A percentile compares a stretch with the other conserved stretches of the same genome.
Conservation (phyloP, 2,329 filamentous ascomycete species). For the Fusarium multiceps region DNA sequence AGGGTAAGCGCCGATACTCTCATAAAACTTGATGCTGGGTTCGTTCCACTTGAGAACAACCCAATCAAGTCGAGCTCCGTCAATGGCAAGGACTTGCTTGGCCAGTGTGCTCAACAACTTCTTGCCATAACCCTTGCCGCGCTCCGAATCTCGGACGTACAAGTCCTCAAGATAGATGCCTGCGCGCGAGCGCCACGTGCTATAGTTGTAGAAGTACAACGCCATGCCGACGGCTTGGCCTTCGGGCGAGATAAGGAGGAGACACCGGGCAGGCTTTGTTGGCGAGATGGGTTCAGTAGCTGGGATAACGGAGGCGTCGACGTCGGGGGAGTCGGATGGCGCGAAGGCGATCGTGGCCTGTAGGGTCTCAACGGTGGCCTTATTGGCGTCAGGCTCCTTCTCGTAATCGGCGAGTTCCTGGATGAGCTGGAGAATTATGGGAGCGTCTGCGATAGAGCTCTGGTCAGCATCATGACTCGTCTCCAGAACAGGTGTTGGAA, state of each 20-base stretch:
- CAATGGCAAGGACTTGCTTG: slow-evolving; percentile 78
- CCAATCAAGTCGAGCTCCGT: slow-evolving; percentile 87
- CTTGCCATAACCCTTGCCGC: slow-evolving; percentile 84
- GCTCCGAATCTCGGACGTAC: slow-evolving; percentile 77
- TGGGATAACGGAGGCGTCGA: slow-evolving; percentile 52
- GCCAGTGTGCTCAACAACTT: slow-evolving; percentile 79
- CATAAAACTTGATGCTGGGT: slow-evolving; percentile 89
- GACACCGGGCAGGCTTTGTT: slow-evolving; percentile 76
- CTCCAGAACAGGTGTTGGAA: not conserved
- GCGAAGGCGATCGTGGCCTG: slow-evolving; percentile 83
- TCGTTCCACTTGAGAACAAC: slow-evolving; percentile 93
- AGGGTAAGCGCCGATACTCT: slow-evolving; percentile 72
- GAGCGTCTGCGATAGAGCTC: slow-evolving; percentile 70
- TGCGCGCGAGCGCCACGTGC: slow-evolving; percentile 87
- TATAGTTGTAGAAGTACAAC: slow-evolving; percentile 95
- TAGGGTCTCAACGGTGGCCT: slow-evolving; percentile 82
- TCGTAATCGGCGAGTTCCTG: slow-evolving; percentile 90
- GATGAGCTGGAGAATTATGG: slow-evolving; percentile 83
- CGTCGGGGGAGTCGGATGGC: slow-evolving; percentile 58
- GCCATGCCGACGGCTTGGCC: slow-evolving; percentile 77
- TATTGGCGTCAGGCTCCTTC: slow-evolving; percentile 76
- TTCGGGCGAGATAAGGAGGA: slow-evolving; percentile 69
- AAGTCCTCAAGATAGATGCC: slow-evolving; percentile 95
- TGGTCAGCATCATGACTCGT: slow-evolving; percentile 23
- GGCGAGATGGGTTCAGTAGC: slow-evolving; percentile 66